Evolutionary conservation across 495 filamentous ascomycete genomes (phyloP), one percentile per base, ranked within the genome.

Genomic region (Xylaria bambusicola): DNA sequence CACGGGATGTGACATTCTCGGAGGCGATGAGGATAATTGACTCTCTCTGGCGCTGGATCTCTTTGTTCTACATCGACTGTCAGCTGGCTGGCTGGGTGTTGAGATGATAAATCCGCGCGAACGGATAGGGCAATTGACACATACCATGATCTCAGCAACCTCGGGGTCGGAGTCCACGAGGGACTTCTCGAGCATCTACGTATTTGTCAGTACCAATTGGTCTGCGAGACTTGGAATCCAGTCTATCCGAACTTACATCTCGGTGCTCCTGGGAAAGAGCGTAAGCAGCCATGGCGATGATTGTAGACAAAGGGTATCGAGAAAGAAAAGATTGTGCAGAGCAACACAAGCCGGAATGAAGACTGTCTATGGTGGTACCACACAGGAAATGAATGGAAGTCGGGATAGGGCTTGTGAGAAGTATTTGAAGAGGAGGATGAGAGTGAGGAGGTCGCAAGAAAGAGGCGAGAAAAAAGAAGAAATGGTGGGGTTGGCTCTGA

Each of bases 11-110:
- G 71, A 95, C 86, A 77, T 93, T 93, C 72, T 94, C 90, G 55
- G 90, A 94, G 72, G 91, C 95, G 69, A 99, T 99, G 75, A 99
- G 85, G 71, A 98, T 91, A 79, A 99, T 91, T 64, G 93, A 97
- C 82, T 98, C 93, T 67, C 93, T 88, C 81, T 99, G 94, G 71
- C 94, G 90, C 83, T 97, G 87, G 69, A 98, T 91, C 77, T 98
- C 95, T 63, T 89, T 83, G 79, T 92, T 87, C 93, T 96, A 57
- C 51, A 46, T n/a, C 36, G 31, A 40, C n/a, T 29, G 46, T 66
- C 59, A 65, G 62, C 21, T 51, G 12, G 29, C 29, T 5, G 10
- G 29, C 29, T 10, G n/a, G n/a, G n/a, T n/a, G n/a, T n/a, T n/a
- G n/a, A n/a, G n/a, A n/a, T n/a, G n/a, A n/a, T n/a, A n/a, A n/a